A percentile compares a stretch with the other conserved stretches of the same genome.
Evolutionary conservation across 108 stramenopile genomes (phyloP).

Genomic region (Nannochloropsis granulata): DNA sequence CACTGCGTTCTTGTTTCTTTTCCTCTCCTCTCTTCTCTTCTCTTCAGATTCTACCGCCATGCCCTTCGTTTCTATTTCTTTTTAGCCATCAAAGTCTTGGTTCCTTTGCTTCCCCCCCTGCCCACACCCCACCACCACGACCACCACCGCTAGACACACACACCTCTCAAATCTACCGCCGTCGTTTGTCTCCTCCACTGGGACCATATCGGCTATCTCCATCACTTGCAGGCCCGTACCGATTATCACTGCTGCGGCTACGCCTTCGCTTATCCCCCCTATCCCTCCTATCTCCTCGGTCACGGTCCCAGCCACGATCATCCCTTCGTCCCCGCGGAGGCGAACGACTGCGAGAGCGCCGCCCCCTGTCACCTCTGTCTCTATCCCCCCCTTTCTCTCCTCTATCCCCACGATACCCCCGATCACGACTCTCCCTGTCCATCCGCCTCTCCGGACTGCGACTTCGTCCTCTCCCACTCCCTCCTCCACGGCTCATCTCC

Average conservation of each 20-base stretch:
- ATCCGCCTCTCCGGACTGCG: background rate
- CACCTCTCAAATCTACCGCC: background rate
- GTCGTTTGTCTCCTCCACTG: background rate
- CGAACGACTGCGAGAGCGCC: background rate
- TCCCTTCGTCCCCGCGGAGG: background rate
- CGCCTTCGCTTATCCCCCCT: background rate
- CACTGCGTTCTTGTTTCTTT: too few relatives aligned
- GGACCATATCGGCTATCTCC: background rate
- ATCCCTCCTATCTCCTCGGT: background rate
- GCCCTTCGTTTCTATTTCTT: too few relatives aligned
- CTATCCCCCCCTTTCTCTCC: background rate
- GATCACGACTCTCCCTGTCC: conserved; percentile 1
- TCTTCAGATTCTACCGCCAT: too few relatives aligned
- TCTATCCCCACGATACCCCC: background rate
- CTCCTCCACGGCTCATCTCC: background rate
- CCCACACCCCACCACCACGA: too few relatives aligned
- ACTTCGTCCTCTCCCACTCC: background rate
- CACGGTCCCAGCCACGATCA: conserved; percentile 1
- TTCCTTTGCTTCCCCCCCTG: too few relatives aligned
- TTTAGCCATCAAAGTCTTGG: too few relatives aligned
- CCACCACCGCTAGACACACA: too few relatives aligned
- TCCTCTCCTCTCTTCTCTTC: too few relatives aligned
- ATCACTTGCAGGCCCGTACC: background rate
- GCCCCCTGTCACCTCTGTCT: background rate
- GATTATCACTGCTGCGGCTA: background rate